These are phyloP conservation scores for Diaporthe velutina DNA, from an alignment of 2,329 filamentous ascomycete genomes.

Conservation along the genomic window DNA sequence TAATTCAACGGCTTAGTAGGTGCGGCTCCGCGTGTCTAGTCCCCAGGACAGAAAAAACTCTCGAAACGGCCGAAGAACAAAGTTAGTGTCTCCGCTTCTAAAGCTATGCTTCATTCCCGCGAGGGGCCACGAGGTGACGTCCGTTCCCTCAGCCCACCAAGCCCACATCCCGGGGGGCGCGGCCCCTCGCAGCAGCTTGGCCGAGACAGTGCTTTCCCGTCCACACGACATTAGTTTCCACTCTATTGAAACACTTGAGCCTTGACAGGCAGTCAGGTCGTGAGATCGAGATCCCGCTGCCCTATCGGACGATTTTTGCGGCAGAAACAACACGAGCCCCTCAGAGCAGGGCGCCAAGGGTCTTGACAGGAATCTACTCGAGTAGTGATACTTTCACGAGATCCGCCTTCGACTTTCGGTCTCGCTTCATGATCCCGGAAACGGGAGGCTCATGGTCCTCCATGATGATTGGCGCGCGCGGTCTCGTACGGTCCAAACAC, in stretches of 20 bases:
- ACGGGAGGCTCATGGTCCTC: neutral
- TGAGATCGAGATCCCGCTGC: constrained; percentile 13
- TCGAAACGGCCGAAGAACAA: constrained; percentile 5
- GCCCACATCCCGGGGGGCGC: constrained; percentile 10
- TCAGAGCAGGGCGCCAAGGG: neutral
- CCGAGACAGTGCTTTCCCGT: constrained; percentile 10
- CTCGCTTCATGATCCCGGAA: neutral
- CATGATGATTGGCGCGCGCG: neutral
- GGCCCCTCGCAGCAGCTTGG: neutral
- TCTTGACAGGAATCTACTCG: constrained; percentile 19
- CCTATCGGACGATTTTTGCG: constrained; percentile 19
- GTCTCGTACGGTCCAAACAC: neutral
- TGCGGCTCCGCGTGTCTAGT: neutral
- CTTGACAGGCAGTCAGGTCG: constrained; percentile 19
- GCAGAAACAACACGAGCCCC: constrained; percentile 20
- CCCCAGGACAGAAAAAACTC: neutral
- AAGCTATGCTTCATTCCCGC: neutral
- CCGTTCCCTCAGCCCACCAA: neutral
- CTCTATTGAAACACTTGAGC: constrained; percentile 23
- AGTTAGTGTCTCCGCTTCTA: neutral
- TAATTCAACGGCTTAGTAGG: constrained; percentile 6
- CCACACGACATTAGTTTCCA: constrained; percentile 8
- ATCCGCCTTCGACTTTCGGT: neutral
- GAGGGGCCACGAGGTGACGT: constrained; percentile 20
- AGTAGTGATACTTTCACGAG: too few relatives aligned